These are phyloP conservation scores for Plenodomus biglobosus DNA, from an alignment of 2,329 filamentous ascomycete species.

Conservation along the genomic window DNA sequence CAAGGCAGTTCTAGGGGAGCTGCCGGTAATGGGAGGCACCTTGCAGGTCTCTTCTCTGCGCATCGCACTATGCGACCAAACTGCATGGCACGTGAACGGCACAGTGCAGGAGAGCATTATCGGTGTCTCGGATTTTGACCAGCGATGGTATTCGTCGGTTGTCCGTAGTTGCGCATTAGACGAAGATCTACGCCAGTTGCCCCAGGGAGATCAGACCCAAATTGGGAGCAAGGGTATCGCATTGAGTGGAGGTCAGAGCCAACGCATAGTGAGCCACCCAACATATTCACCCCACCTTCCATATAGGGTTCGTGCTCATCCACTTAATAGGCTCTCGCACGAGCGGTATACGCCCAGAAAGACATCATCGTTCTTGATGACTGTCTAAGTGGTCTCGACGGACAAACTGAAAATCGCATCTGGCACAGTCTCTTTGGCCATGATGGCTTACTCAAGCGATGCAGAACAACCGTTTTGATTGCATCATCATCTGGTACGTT, in stretches of 20 bases:
- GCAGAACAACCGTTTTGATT: conserved; percentile 39
- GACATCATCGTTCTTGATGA: conserved; percentile 55
- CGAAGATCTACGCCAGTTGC: conserved; percentile 38
- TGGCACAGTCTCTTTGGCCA: conserved; percentile 51
- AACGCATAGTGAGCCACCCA: conserved; percentile 48
- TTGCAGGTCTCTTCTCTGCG: conserved; percentile 34
- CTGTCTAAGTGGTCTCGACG: conserved; percentile 55
- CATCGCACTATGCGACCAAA: conserved; percentile 44
- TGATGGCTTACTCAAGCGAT: conserved; percentile 50
- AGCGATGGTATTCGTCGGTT: conserved; percentile 43
- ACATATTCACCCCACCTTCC: conserved; percentile 16
- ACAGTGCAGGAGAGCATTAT: conserved; percentile 45
- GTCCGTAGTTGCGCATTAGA: conserved; percentile 39
- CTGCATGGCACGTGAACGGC: conserved; percentile 43
- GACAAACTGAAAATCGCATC: conserved; percentile 52
- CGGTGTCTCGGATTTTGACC: conserved; percentile 39
- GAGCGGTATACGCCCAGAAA: conserved; percentile 54
- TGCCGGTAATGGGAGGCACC: conserved; percentile 36
- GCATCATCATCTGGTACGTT: conserved; percentile 36
- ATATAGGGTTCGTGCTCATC: conserved; percentile 11
- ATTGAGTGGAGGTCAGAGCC: conserved; percentile 57
- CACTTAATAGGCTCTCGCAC: conserved; percentile 48
- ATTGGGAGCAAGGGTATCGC: conserved; percentile 56
- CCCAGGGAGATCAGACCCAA: conserved; percentile 46
- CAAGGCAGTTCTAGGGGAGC: conserved; percentile 38